Conservation (phyloP, 2,329 filamentous ascomycete genomes). For the Ascomycota sp. region DNA sequence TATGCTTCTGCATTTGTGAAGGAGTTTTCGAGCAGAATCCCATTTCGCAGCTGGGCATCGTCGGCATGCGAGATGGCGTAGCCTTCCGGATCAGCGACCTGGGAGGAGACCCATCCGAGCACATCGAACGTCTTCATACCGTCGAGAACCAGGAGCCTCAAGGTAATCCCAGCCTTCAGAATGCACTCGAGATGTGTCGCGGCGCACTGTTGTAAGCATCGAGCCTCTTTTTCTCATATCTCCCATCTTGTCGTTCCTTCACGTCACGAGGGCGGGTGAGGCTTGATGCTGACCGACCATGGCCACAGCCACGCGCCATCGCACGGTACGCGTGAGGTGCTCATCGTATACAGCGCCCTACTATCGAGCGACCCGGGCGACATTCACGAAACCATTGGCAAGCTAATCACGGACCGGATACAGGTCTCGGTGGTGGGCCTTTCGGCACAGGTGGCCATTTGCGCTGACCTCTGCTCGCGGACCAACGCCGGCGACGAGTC, state of each 20-base stretch:
- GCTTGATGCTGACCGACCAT: no score
- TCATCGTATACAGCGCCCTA: constrained; percentile 80
- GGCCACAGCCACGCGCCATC: constrained; percentile 56
- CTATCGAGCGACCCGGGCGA: constrained; percentile 84
- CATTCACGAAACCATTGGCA: constrained; percentile 73
- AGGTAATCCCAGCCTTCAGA: constrained; percentile 69
- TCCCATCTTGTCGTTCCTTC: neutral
- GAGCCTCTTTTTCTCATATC: neutral
- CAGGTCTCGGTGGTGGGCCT: constrained; percentile 79
- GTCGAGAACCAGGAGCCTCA: constrained; percentile 47
- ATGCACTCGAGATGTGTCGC: constrained; percentile 86
- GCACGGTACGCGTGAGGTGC: constrained; percentile 81
- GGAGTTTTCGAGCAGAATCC: constrained; percentile 98
- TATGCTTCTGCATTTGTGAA: constrained; percentile 76
- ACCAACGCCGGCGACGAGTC: constrained; percentile 66
- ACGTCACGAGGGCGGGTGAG: no score
- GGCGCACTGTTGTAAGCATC: constrained; percentile 60
- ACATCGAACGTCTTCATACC: constrained; percentile 54
- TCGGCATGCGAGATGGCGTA: constrained; percentile 85
- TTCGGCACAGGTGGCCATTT: constrained; percentile 80
- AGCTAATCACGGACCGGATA: constrained; percentile 63
- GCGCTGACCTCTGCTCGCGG: constrained; percentile 66
- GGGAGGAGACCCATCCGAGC: constrained; percentile 76
- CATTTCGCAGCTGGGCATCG: constrained; percentile 80
- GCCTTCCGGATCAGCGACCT: constrained; percentile 74